A percentile compares a stretch with the other conserved stretches of the same genome.
Evolutionary conservation across 148 eudicot species (phyloP).

Genomic region (Selenicereus undatus): DNA sequence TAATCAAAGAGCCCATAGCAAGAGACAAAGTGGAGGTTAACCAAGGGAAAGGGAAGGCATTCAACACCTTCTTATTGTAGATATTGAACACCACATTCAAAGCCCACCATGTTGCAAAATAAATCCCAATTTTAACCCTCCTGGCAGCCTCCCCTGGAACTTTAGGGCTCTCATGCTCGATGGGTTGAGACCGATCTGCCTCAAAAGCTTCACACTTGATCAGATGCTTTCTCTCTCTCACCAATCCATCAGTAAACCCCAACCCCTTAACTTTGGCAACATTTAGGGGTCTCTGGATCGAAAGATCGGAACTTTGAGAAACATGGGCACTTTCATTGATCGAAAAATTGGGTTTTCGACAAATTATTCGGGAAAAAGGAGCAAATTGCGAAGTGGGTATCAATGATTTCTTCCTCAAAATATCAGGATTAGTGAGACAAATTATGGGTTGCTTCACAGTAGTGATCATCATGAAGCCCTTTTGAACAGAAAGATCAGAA

Average conservation of each 20-base stretch:
- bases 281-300: slow-evolving; percentile 46
- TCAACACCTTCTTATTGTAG: slow-evolving; percentile 89
- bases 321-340: slow-evolving; percentile 44
- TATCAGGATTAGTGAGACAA: slow-evolving; percentile 35
- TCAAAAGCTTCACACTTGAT: slow-evolving; percentile 73
- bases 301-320: slow-evolving; percentile 31
- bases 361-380: slow-evolving; percentile 23
- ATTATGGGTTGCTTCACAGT: slow-evolving; percentile 55
- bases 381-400: slow-evolving; percentile 32
- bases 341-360: slow-evolving; percentile 31
- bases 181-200: slow-evolving; percentile 56
- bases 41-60: slow-evolving; percentile 92
- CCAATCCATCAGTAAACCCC: slow-evolving; percentile 23
- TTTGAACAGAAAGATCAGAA: slow-evolving; percentile 18
- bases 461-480: slow-evolving; percentile 46
- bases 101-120: slow-evolving; percentile 95
- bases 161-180: slow-evolving; percentile 20
- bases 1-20: slow-evolving; percentile 85
- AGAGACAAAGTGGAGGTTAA: slow-evolving; percentile 85
- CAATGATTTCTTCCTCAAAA: slow-evolving; percentile 36
- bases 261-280: slow-evolving; percentile 36
- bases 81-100: slow-evolving; percentile 90
- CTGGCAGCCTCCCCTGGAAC: slow-evolving; percentile 52
- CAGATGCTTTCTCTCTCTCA: slow-evolving; percentile 26
- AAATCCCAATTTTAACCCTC: slow-evolving; percentile 70